Conservation (phyloP, 257 asterid genomes). For the Eucommia ulmoides region DNA sequence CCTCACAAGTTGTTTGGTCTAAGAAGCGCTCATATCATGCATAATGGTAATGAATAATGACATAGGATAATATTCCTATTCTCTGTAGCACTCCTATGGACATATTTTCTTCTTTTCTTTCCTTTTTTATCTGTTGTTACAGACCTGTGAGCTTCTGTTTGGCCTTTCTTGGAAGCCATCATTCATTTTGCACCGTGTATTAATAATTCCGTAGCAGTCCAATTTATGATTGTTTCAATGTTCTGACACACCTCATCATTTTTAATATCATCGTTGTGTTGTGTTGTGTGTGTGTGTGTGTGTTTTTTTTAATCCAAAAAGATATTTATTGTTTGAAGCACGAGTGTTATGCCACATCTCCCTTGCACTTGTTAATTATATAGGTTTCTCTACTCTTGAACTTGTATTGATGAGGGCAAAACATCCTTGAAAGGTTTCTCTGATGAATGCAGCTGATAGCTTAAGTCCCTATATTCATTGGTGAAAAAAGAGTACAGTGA, state of each 20-base stretch:
- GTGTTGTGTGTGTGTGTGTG: too few relatives aligned
- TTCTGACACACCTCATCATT: too few relatives aligned
- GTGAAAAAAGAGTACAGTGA: conserved; percentile 75
- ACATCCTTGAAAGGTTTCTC: conserved; percentile 54
- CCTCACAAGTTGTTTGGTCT: neutral
- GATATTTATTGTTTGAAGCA: too few relatives aligned
- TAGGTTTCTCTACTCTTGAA: too few relatives aligned
- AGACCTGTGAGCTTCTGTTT: neutral
- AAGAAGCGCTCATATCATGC: neutral
- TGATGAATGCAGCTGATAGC: conserved; percentile 77
- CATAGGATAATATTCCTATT: too few relatives aligned
- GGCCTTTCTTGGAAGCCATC: neutral
- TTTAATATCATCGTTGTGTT: too few relatives aligned
- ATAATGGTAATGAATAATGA: too few relatives aligned
- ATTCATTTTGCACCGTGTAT: neutral
- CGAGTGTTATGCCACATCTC: too few relatives aligned
- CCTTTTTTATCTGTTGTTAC: neutral
- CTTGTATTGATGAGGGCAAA: conserved; percentile 26
- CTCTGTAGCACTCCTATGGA: neutral
- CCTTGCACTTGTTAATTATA: too few relatives aligned
- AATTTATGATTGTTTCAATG: too few relatives aligned
- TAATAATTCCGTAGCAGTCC: too few relatives aligned
- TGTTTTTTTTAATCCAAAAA: too few relatives aligned
- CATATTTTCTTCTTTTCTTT: neutral
- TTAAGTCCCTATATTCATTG: conserved; percentile 51